phyloP scores from a whole-genome alignment of 495 filamentous ascomycete genomes.

The Pyrenula massariospora region DNA sequence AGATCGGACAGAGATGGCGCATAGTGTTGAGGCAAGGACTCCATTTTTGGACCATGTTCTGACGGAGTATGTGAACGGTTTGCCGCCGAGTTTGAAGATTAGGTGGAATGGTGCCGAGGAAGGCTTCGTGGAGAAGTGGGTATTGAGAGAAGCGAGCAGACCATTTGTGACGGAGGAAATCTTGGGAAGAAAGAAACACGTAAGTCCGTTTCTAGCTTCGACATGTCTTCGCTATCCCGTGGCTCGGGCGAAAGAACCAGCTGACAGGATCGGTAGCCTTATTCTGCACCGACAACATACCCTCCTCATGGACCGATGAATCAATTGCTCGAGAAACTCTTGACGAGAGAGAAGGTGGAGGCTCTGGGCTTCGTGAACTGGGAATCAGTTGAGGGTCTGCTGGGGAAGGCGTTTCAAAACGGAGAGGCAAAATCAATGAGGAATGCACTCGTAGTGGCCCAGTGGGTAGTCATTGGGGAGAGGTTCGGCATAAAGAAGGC shows the following conservation, averaged over 20 bases:
- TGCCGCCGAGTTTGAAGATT: slow-evolving; percentile 37
- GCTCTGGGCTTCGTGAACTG: slow-evolving; percentile 29
- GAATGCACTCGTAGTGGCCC: slow-evolving; percentile 4
- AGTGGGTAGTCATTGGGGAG: slow-evolving; percentile 8
- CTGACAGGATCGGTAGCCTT: slow-evolving; percentile 9
- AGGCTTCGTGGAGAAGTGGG: slow-evolving; percentile 33
- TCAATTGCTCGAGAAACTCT: slow-evolving; percentile 14
- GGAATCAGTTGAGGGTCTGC: slow-evolving; percentile 11
- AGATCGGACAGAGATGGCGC: slow-evolving; percentile 40
- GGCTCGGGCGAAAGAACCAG: neutral
- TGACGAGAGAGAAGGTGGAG: slow-evolving; percentile 28
- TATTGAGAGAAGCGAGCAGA: slow-evolving; percentile 33
- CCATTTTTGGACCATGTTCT: slow-evolving; percentile 41
- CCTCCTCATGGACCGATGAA: slow-evolving; percentile 23
- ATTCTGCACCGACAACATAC: slow-evolving; percentile 21
- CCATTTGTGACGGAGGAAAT: slow-evolving; percentile 40
- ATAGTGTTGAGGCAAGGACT: slow-evolving; percentile 31
- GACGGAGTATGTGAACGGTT: slow-evolving; percentile 31
- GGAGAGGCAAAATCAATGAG: slow-evolving; percentile 5
- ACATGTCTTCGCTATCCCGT: neutral
- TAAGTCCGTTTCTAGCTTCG: neutral
- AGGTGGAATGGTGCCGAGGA: slow-evolving; percentile 15
- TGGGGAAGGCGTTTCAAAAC: slow-evolving; percentile 20
- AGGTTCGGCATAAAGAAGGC: slow-evolving; percentile 5
- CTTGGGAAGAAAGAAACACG: slow-evolving; percentile 30